Conservation (phyloP, 257 asterid species). For the Fraxinus cuspidata region DNA sequence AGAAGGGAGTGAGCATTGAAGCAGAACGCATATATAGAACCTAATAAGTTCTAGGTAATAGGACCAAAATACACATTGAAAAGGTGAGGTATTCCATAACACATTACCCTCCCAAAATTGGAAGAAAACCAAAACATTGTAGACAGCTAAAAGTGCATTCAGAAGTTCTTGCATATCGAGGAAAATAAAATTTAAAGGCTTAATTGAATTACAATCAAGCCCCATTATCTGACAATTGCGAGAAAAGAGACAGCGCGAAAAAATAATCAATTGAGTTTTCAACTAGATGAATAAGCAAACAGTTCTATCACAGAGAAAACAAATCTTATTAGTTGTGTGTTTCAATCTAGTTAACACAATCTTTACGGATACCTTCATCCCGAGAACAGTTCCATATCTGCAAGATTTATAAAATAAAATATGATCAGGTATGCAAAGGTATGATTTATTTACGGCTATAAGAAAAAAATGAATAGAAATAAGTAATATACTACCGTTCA, state of each 20-base stretch:
- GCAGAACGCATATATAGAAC: neutral
- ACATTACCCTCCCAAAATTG: neutral
- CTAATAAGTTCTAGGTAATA: neutral
- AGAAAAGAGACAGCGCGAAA: neutral
- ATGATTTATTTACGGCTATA: neutral
- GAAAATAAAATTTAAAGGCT: neutral
- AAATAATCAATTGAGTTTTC: neutral
- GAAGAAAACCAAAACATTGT: neutral
- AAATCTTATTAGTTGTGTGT: neutral
- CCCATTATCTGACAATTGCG: neutral
- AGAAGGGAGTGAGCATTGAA: neutral
- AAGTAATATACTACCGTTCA: neutral
- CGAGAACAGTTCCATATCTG: constrained; percentile 99
- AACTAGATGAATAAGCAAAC: neutral
- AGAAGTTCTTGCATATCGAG: neutral
- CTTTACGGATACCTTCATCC: constrained; percentile 65
- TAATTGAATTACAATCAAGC: neutral
- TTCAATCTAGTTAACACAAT: neutral
- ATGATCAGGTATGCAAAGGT: constrained; percentile 26
- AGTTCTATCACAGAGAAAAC: neutral
- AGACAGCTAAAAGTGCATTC: neutral
- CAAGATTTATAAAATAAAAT: constrained; percentile 32
- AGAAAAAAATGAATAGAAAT: constrained; percentile 13
- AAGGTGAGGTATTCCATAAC: neutral
- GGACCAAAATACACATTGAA: neutral